Evolutionary conservation across 2,329 filamentous ascomycete species (phyloP).

Genomic region (Xylaria sp.): DNA sequence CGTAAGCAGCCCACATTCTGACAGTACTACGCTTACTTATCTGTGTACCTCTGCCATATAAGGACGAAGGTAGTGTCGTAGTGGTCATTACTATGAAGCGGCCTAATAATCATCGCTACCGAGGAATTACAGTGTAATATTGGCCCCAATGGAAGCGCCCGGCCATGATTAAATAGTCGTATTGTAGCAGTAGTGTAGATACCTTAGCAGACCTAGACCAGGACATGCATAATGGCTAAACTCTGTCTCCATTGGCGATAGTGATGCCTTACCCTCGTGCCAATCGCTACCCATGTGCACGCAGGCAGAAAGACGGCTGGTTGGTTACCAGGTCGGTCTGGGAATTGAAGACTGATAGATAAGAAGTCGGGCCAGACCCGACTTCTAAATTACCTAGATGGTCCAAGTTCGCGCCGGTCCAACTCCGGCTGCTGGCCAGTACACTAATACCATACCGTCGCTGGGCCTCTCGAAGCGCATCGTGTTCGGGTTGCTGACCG

Average conservation of each 20-base stretch:
- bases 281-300: not conserved
- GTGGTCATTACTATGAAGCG: not conserved
- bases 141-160: not conserved
- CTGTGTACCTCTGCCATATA: not conserved
- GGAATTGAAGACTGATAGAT: not conserved
- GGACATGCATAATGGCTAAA: conserved; percentile 1
- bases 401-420: not conserved
- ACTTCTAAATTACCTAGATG: not conserved
- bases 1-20: not conserved
- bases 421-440: conserved; percentile 1
- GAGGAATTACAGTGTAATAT: not conserved
- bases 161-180: not conserved
- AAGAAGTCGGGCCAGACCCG: too few relatives aligned
- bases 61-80: not conserved
- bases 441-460: conserved; percentile 7
- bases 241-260: not conserved
- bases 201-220: not conserved
- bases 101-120: not conserved
- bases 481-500: conserved; percentile 34
- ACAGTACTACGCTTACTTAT: not conserved
- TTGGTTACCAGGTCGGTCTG: conserved; percentile 7
- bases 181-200: not conserved
- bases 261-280: not conserved
- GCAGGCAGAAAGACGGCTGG: not conserved
- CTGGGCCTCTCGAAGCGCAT: conserved; percentile 11